Evolutionary conservation across 179 eudicot genomes (phyloP).

Genomic region (Sideroxylon spinosum): DNA sequence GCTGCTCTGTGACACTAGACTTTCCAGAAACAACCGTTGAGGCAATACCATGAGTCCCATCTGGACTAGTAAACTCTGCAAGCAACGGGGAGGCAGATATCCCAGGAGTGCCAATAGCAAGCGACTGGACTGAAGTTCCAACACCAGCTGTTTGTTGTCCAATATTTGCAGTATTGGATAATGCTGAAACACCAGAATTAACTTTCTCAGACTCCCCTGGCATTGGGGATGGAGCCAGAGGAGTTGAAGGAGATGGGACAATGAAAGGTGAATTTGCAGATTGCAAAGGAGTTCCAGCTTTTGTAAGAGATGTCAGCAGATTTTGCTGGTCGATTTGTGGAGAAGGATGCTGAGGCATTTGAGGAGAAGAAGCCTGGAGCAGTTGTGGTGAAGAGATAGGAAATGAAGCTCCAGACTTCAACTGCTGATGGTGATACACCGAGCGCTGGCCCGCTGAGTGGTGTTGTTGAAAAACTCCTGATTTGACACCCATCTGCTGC

Average conservation of each 20-base stretch:
- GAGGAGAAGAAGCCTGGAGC: constrained; percentile 69
- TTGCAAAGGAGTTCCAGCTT: constrained; percentile 78
- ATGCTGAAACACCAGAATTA: constrained; percentile 49
- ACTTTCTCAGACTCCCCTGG: constrained; percentile 81
- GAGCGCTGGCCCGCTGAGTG: constrained; percentile 53
- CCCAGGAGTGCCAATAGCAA: constrained; percentile 97
- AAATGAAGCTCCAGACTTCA: constrained; percentile 62
- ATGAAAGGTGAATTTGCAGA: constrained; percentile 81
- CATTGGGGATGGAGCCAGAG: constrained; percentile 83
- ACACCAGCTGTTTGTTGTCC: constrained; percentile 48
- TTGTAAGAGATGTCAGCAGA: constrained; percentile 44
- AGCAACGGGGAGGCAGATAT: constrained; percentile 95
- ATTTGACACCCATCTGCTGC: constrained; percentile 59
- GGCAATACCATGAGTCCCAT: constrained; percentile 56
- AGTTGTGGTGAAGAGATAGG: constrained; percentile 75
- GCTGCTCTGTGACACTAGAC: constrained; percentile 69
- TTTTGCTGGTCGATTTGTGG: constrained; percentile 88
- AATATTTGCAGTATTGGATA: constrained; percentile 51
- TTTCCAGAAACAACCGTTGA: constrained; percentile 57
- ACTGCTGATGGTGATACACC: constrained; percentile 57
- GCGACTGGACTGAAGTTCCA: constrained; percentile 56
- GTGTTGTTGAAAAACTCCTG: constrained; percentile 70
- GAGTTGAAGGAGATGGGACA: constrained; percentile 74
- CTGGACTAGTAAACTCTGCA: constrained; percentile 68
- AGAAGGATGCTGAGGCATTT: constrained; percentile 70